phyloP scores from a whole-genome alignment of 129 eudicot species.

The Mikania micrantha region DNA sequence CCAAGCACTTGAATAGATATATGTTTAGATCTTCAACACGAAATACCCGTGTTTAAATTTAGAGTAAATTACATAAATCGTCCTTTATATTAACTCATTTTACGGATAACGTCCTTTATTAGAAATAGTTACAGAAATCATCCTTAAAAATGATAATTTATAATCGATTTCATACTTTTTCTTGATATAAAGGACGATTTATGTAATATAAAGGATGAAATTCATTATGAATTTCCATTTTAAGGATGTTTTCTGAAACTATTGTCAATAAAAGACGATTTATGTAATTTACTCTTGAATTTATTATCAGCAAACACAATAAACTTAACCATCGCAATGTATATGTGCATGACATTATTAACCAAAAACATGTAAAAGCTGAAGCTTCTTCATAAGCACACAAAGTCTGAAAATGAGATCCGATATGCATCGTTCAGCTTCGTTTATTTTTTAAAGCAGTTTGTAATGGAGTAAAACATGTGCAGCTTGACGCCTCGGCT shows the following conservation, averaged over 20 bases:
- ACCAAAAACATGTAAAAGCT: background rate
- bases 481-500: slow-evolving; percentile 1
- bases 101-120: too few species aligned
- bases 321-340: background rate
- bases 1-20: background rate
- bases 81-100: too few species aligned
- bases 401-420: background rate
- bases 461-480: background rate
- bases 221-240: too few species aligned
- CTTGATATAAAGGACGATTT: too few species aligned
- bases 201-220: too few species aligned
- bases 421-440: background rate
- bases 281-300: too few species aligned
- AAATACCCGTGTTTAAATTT: slow-evolving; percentile 3
- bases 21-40: background rate
- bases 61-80: too few species aligned
- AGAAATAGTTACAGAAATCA: too few species aligned
- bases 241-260: too few species aligned
- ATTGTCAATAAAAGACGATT: too few species aligned
- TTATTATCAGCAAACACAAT: background rate
- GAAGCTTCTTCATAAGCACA: slow-evolving; percentile 13
- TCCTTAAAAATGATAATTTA: too few species aligned
- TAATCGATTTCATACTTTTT: too few species aligned
- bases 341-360: background rate
- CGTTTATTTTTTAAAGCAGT: background rate